These are phyloP conservation scores for Fusarium graminum DNA, from an alignment of 2,329 filamentous ascomycete genomes.

Conservation along the genomic window DNA sequence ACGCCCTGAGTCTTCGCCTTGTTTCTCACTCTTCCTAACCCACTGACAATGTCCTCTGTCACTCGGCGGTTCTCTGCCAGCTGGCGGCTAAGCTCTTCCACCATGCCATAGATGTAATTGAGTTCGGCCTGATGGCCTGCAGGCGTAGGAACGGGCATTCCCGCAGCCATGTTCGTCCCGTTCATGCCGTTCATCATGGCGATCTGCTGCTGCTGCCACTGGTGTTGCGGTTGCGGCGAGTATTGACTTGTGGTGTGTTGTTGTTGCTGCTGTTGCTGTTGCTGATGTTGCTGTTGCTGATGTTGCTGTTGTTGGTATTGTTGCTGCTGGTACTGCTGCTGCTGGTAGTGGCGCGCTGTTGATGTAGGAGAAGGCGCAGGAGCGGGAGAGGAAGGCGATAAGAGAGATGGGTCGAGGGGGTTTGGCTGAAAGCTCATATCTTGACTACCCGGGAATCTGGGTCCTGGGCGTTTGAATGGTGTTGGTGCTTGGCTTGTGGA, in stretches of 20 bases:
- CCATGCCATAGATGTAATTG: conserved; percentile 76
- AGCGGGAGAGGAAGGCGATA: conserved; percentile 37
- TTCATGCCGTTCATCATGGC: conserved; percentile 64
- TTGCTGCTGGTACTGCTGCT: conserved; percentile 42
- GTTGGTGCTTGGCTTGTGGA: conserved; percentile 38
- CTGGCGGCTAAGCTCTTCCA: conserved; percentile 74
- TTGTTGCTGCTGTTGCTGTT: conserved; percentile 42
- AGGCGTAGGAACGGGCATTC: conserved; percentile 69
- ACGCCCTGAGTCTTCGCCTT: conserved; percentile 66
- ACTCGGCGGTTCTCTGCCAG: conserved; percentile 71
- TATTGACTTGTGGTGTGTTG: conserved; percentile 38
- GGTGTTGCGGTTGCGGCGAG: conserved; percentile 43
- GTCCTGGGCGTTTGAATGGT: conserved; percentile 43
- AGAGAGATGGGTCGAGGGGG: conserved; percentile 46
- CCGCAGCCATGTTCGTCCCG: conserved; percentile 61
- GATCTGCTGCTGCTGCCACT: conserved; percentile 44
- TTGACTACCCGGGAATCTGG: conserved; percentile 42
- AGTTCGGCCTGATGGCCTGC: conserved; percentile 77
- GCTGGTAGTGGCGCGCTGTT: conserved; percentile 49
- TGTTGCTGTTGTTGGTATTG: conserved; percentile 46
- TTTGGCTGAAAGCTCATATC: conserved; percentile 53
- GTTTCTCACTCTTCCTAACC: conserved; percentile 71
- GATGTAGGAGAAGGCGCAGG: conserved; percentile 35
- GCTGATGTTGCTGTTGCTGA: conserved; percentile 37
- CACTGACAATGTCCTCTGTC: conserved; percentile 74